Evolutionary conservation across 129 eudicot species (phyloP).

Genomic region (Artemisia tridentata): DNA sequence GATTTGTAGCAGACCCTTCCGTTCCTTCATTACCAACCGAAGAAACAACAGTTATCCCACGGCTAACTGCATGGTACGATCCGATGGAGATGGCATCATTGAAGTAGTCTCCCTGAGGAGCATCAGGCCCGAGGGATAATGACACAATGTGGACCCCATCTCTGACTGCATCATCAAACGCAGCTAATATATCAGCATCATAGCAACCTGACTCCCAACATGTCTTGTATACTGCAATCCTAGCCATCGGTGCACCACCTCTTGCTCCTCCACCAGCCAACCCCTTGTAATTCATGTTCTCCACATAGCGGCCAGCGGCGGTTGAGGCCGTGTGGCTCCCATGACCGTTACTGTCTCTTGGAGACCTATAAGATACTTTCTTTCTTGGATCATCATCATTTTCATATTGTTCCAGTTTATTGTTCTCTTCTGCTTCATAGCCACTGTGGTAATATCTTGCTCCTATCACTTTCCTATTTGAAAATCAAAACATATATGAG

Average conservation of each 20-base stretch:
- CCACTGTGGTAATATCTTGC: conserved; percentile 76
- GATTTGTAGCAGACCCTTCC: conserved; percentile 61
- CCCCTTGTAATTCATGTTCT: conserved; percentile 65
- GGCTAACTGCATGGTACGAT: conserved; percentile 80
- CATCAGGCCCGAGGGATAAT: conserved; percentile 66
- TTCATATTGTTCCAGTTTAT: conserved; percentile 23
- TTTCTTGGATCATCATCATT: conserved; percentile 31
- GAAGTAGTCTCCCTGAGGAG: conserved; percentile 82
- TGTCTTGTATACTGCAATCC: conserved; percentile 86
- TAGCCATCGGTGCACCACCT: conserved; percentile 88
- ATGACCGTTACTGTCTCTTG: conserved; percentile 79
- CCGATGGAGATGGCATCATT: conserved; percentile 81
- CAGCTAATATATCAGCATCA: conserved; percentile 80
- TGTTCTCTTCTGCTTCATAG: conserved; percentile 52
- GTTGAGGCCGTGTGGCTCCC: conserved; percentile 88
- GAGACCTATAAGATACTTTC: conserved; percentile 52
- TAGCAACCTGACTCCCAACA: conserved; percentile 89
- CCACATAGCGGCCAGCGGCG: conserved; percentile 76
- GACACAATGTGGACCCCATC: conserved; percentile 84
- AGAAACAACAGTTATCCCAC: conserved; percentile 75
- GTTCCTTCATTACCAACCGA: conserved; percentile 78
- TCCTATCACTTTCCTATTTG: conserved; percentile 78
- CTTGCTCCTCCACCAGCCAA: conserved; percentile 74
- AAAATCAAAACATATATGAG: conserved; percentile 6
- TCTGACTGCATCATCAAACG: conserved; percentile 81